Evolutionary conservation across 140 eudicot species (phyloP).

Genomic region (Anethum foeniculum): DNA sequence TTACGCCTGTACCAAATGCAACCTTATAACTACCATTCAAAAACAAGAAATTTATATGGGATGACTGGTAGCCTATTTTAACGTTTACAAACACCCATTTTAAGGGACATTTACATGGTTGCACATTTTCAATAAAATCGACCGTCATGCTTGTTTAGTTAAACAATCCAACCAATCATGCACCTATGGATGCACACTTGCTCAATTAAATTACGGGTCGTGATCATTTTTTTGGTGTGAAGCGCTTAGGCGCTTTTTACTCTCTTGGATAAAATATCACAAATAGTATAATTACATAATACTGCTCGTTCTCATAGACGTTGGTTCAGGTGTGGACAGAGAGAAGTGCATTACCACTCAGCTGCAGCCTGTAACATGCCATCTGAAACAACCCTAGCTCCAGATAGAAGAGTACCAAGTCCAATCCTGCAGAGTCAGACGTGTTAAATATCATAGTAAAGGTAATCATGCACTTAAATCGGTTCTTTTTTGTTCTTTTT

Average conservation of each 20-base stretch:
- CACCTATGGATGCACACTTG: not conserved
- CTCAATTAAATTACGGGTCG: not conserved
- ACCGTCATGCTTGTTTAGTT: not conserved
- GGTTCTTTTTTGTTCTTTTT: not conserved
- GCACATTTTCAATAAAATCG: not conserved
- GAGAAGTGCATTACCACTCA: slow-evolving; percentile 55
- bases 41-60: not conserved
- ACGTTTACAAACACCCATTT: not conserved
- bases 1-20: not conserved
- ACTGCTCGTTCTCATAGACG: not conserved
- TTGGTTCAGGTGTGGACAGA: not conserved
- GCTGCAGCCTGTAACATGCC: slow-evolving; percentile 99
- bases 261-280: not conserved
- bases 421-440: slow-evolving; percentile 61
- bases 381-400: slow-evolving; percentile 80
- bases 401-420: slow-evolving; percentile 88
- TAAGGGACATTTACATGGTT: not conserved
- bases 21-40: not conserved
- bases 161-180: not conserved
- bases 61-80: not conserved
- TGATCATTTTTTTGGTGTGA: not conserved
- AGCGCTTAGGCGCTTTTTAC: not conserved
- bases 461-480: not conserved
- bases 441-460: slow-evolving; percentile 3
- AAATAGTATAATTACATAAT: not conserved